Percentiles rank a stretch among this genome's conserved stretches.
Conservation (phyloP, 176 grass and related monocot species). For the Cymbopogon citratus region DNA sequence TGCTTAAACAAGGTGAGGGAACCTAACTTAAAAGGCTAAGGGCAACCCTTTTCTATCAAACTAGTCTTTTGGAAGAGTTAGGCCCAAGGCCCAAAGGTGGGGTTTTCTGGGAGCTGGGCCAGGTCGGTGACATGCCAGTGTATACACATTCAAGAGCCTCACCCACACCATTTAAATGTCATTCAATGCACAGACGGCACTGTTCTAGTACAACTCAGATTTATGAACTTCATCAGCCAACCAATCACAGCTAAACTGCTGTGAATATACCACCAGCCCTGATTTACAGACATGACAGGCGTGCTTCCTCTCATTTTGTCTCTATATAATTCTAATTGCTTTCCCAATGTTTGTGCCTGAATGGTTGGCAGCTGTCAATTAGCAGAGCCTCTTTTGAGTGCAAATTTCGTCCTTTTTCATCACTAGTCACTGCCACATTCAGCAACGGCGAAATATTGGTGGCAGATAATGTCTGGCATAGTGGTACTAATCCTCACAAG, state of each 20-base stretch:
- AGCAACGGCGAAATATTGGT: not conserved
- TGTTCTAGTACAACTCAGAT: slow-evolving; percentile 28
- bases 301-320: not conserved
- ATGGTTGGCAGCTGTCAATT: slow-evolving; percentile 9
- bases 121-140: too few relatives aligned
- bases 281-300: slow-evolving; percentile 6
- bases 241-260: slow-evolving; percentile 30
- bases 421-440: not conserved
- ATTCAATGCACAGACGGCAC: slow-evolving; percentile 32
- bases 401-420: not conserved
- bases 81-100: too few relatives aligned
- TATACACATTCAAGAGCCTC: slow-evolving; percentile 14
- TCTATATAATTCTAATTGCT: not conserved
- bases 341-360: not conserved
- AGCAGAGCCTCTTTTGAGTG: not conserved
- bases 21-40: too few relatives aligned
- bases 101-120: too few relatives aligned
- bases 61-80: too few relatives aligned
- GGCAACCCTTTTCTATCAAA: too few relatives aligned
- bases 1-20: too few relatives aligned
- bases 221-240: slow-evolving; percentile 49
- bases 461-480: not conserved
- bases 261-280: slow-evolving; percentile 16
- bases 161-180: slow-evolving; percentile 35
- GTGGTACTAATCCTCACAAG: not conserved